Base-by-base conservation (phyloP, 2,329 filamentous ascomycete genomes). In the Stemphylium lycopersici region DNA sequence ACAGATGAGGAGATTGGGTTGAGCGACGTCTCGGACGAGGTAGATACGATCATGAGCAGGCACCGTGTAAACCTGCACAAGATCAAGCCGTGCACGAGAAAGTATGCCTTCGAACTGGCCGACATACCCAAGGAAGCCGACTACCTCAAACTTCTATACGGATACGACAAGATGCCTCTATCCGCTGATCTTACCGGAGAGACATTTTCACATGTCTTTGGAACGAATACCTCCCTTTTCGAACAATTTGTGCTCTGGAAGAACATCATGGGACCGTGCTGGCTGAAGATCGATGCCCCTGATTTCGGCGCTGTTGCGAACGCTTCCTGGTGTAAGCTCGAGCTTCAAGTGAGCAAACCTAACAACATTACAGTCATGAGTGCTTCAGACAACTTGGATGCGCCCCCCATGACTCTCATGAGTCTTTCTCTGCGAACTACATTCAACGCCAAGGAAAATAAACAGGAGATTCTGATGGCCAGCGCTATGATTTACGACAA, bases 181-280 rank as follows among this genome's bases (percentile, higher is more conserved):
- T 83, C 91, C n/a, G 80, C 84, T 48, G 88, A 89, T 57, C 78
- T 84, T 5, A 85, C 81, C 36, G 95, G 95, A 24, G 87, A 96
- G 73, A 98, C 95, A 0, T 99, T 93, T 71, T 97, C 93, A 1
- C 90, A 91, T 62, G 88, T 96, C 20, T 99, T 99, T 65, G 95
- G 96, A 24, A 89, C 90, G 52, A 96, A 95, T 74, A 99, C 95
- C 0, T 87, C 91, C 1, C 82, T 99, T 0, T 99, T 99, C 66
- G 95, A 99, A 76, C 95, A 99, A 67, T 99, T 99, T 71, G 95
- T 99, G 16, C 83, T 99, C 4, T 97, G 93, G 90, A 98, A 97
- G 79, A 96, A 96, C 71, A 90, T 99, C 66, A 99, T 97, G 93
- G 95, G 95, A 1, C 95, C 95, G 26, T 98, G 95, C 74, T 99